Base-by-base conservation (phyloP, 805 yeast genomes). In the Saturnispora sekii region DNA sequence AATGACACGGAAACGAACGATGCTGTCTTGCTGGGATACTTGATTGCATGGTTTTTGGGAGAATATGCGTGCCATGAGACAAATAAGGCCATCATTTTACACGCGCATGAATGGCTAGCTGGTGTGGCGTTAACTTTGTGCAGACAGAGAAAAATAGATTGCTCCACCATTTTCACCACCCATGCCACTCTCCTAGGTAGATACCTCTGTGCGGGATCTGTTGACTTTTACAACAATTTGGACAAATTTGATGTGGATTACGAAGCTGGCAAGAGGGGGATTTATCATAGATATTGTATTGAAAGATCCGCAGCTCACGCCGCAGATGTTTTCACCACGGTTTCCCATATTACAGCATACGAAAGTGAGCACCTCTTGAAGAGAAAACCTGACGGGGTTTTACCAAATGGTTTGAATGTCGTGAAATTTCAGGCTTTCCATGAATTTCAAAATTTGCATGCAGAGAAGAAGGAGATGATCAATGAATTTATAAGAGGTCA, bases 91-190 rank as follows among this genome's bases (percentile, higher is more conserved):
- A 88, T 93, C 42, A 81, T 90, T 49, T 81, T 93, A 46, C 98
- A 90, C 61, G 89, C 84, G 63, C 98, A 90, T 68, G 98, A 90
- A 68, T 90, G 98, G 98, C 74, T 90, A 47, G 97, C 98, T 1
- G 97, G 97, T 55, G 88, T 93, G 38, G 96, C 95, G 0, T 69
- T 93, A 48, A 97, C 98, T 0, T 70, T 90, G 46, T 88, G 96
- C 63, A 73, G 96, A 57, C 86, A 86, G 64, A 79, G 97, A 58
- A 76, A 87, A 57, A 81, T 90, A 48, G 98, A 90, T 58, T 88
- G 87, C 48, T 87, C 96, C 48, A 89, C 98, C 21, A 83, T 90
- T 51, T 90, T 90, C 72, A 90, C 98, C 34, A 90, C 98, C 17
- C 98, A 90, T 64, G 98, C 98, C 3, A 90, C 98, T 10, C 69